A percentile compares a stretch with the other conserved stretches of the same genome.
These are phyloP conservation scores for Dipodascopsis tothii DNA, from an alignment of 805 yeast species.

Conservation along the genomic window DNA sequence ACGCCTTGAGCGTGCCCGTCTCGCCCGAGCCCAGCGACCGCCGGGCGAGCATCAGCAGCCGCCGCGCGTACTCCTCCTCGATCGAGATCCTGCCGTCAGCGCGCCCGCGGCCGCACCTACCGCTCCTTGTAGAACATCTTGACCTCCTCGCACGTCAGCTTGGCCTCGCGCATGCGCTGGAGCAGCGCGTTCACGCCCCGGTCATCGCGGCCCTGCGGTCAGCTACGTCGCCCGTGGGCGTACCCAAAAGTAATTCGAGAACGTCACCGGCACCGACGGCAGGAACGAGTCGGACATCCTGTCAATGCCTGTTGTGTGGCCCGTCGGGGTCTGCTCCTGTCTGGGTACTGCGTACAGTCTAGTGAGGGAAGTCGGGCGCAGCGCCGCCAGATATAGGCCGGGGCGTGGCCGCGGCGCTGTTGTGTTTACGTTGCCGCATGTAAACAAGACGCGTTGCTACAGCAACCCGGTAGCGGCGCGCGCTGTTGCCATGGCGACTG, in stretches of 20 bases:
- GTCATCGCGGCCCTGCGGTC: slow-evolving; percentile 45
- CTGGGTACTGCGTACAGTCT: too few species aligned
- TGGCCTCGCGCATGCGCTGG: slow-evolving; percentile 51
- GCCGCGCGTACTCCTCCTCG: slow-evolving; percentile 66
- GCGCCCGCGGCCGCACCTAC: slow-evolving; percentile 32
- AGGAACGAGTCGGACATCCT: not conserved
- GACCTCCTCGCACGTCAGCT: slow-evolving; percentile 49
- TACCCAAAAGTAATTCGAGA: slow-evolving; percentile 26
- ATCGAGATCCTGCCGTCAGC: slow-evolving; percentile 42
- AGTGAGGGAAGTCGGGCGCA: too few species aligned
- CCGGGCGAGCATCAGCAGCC: slow-evolving; percentile 45
- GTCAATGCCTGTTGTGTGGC: not conserved
- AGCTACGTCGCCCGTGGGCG: not conserved
- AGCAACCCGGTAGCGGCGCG: too few species aligned
- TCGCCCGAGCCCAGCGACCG: slow-evolving; percentile 50
- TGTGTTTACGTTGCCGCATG: too few species aligned
- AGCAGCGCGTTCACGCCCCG: slow-evolving; percentile 51
- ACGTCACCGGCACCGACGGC: slow-evolving; percentile 22
- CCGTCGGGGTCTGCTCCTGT: too few species aligned
- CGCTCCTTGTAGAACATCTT: slow-evolving; percentile 45
- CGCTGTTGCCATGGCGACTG: too few species aligned
- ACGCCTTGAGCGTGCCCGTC: slow-evolving; percentile 50
- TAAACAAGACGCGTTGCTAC: too few species aligned
- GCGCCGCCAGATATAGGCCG: too few species aligned
- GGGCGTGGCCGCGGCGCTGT: too few species aligned